Percentiles rank a stretch among this genome's conserved stretches.
Conservation (phyloP, 345 rosid species). For the Brassica cretica region DNA sequence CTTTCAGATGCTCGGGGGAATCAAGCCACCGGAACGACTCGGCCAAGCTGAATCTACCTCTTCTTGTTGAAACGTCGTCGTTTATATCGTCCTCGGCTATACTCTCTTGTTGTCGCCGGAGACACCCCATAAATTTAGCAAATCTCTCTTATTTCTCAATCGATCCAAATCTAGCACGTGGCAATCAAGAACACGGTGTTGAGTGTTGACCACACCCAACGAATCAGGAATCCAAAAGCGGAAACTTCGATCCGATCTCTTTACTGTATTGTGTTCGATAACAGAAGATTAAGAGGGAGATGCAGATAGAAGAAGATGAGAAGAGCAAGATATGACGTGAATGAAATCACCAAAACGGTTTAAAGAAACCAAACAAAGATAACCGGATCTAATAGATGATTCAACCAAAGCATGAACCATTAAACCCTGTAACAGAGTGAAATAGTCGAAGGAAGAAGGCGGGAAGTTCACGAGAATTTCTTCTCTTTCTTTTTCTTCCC, state of each 20-base stretch:
- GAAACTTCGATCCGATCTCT: slow-evolving; percentile 3
- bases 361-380: too few species aligned
- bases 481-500: background rate
- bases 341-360: too few species aligned
- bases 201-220: background rate
- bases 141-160: slow-evolving; percentile 10
- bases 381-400: too few species aligned
- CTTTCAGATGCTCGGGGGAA: slow-evolving; percentile 28
- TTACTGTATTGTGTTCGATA: background rate
- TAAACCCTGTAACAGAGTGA: too few species aligned
- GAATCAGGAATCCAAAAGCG: background rate
- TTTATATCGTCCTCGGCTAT: slow-evolving; percentile 39
- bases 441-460: background rate
- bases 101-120: slow-evolving; percentile 36
- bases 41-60: slow-evolving; percentile 51
- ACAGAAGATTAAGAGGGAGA: background rate
- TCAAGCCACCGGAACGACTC: slow-evolving; percentile 48
- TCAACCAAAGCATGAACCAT: too few species aligned
- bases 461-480: slow-evolving; percentile 34
- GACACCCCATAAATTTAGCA: background rate
- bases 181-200: background rate
- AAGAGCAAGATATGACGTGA: too few species aligned
- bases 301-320: background rate
- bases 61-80: slow-evolving; percentile 44
- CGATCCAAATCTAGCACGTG: background rate